Percentiles rank a stretch among this genome's conserved stretches.
Evolutionary conservation across 2,329 filamentous ascomycete species (phyloP).

Genomic region (Phyllosticta ampelicida): DNA sequence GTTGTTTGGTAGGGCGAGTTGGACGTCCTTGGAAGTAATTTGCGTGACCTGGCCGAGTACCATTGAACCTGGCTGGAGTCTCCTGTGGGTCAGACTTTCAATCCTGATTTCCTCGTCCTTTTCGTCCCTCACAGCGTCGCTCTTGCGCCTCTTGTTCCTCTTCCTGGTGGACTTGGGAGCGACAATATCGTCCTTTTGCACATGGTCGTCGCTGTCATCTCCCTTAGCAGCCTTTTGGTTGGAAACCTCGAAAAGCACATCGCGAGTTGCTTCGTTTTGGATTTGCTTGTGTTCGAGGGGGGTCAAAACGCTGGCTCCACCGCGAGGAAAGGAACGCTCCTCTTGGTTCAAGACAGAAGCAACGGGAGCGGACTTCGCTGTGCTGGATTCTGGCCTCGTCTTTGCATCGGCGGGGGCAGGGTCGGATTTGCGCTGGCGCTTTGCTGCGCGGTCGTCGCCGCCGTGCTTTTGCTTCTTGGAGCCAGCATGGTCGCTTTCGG

Average conservation of each 20-base stretch:
- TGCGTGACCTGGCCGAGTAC: conserved; percentile 78
- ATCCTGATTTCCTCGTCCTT: conserved; percentile 51
- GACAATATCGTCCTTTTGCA: conserved; percentile 29
- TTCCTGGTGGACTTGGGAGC: conserved; percentile 40
- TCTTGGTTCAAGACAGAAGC: conserved; percentile 55
- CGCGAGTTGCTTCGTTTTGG: conserved; percentile 80
- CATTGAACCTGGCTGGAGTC: conserved; percentile 72
- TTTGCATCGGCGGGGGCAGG: conserved; percentile 17
- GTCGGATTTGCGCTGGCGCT: conserved; percentile 28
- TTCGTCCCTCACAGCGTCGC: conserved; percentile 32
- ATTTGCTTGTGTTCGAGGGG: conserved; percentile 96
- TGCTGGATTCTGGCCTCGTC: conserved; percentile 20
- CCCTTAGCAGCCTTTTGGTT: conserved; percentile 48
- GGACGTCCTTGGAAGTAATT: conserved; percentile 69
- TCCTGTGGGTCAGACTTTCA: conserved; percentile 86
- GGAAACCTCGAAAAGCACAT: conserved; percentile 78
- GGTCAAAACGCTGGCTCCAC: conserved; percentile 80
- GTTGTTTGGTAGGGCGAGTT: conserved; percentile 83
- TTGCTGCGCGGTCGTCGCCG: conserved; percentile 23
- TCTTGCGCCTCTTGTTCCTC: conserved; percentile 37
- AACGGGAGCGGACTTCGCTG: conserved; percentile 17
- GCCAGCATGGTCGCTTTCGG: conserved; percentile 23
- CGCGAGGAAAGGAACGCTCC: conserved; percentile 83
- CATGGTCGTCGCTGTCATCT: conserved; percentile 39
- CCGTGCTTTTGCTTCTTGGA: conserved; percentile 23